A percentile compares a stretch with the other conserved stretches of the same genome.
Evolutionary conservation across 768 basidiomycete genomes (phyloP).

Genomic region (Hydnum rufescens): DNA sequence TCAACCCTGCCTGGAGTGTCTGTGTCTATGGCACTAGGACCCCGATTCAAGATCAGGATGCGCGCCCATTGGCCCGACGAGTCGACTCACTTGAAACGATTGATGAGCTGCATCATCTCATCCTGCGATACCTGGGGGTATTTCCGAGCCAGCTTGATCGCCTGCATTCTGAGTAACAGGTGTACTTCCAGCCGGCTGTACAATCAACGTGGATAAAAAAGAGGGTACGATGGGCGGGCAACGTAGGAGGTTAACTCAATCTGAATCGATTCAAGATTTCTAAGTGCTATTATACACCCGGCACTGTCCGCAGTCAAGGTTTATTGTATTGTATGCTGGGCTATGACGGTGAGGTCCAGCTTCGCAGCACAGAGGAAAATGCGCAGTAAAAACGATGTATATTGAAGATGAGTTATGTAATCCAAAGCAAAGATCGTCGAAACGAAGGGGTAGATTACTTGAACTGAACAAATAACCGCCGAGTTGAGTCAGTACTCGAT

Average conservation of each 20-base stretch:
- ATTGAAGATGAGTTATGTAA: no score
- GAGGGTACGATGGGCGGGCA: not conserved
- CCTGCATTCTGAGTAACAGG: conserved; percentile 41
- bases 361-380: no score
- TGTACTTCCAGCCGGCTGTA: no score
- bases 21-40: conserved; percentile 42
- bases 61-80: conserved; percentile 4
- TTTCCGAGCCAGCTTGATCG: conserved; percentile 74
- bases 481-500: not conserved
- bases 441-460: not conserved
- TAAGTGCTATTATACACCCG: no score
- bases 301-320: no score
- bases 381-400: no score
- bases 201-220: not conserved
- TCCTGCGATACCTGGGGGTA: conserved; percentile 80
- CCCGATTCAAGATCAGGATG: not conserved
- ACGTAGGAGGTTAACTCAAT: no score
- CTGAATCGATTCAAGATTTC: no score
- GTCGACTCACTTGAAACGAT: conserved; percentile 83
- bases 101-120: conserved; percentile 89
- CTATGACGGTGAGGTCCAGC: no score
- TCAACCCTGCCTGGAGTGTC: conserved; percentile 69
- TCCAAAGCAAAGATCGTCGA: not conserved
- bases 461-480: not conserved
- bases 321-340: no score